Base-by-base conservation (phyloP, 768 basidiomycete species). In the Boletus coccyginus region DNA sequence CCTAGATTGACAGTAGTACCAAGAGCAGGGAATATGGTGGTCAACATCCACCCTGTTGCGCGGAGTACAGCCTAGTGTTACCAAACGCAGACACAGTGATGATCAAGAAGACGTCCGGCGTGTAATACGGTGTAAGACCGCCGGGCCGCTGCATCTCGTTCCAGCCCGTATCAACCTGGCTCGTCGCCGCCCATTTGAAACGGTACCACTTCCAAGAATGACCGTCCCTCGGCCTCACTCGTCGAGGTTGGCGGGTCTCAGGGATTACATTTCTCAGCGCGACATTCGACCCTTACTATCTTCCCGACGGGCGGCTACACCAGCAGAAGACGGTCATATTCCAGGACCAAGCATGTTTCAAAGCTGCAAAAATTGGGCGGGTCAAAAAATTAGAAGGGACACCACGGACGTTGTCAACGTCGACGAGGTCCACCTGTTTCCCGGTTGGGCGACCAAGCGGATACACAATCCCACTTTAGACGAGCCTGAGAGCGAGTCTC, bases 401-500 rank as follows among this genome's bases (percentile, higher is more conserved):
- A 60, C 68, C 46, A 5, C 51, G 16, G 61, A 65, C 33, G 45
- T 58, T 36, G 52, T 62, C n/a, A 70, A 60, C 32, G 42, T 66
- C 17, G 85, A 88, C 61, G 75, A 75, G 40, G 64, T 88, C 4
- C 75, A 78, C 17, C 65, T 92, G 24, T 92, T 93, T 71, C 92
- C 92, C 6, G 90, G 92, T 3, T 94, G 90, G 89, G 92, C 90
- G 3, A 78, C 81, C 7, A 75, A 82, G 50, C 72, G 81, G 31
- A 84, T 81, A 64, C 70, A 59, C 16, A 62, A 55, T 45, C 61
- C 58, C 21, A 17, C 59, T 41, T 19, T 53, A 63, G 41, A 54
- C 49, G 46, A 65, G 53, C 68, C 63, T 64, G 73, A 70, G 47
- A 59, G 71, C 73, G 19, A 39, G 64, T 19, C 17, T 14, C 29